phyloP scores from a whole-genome alignment of 257 asterid species.

The Anisodus tanguticus region DNA sequence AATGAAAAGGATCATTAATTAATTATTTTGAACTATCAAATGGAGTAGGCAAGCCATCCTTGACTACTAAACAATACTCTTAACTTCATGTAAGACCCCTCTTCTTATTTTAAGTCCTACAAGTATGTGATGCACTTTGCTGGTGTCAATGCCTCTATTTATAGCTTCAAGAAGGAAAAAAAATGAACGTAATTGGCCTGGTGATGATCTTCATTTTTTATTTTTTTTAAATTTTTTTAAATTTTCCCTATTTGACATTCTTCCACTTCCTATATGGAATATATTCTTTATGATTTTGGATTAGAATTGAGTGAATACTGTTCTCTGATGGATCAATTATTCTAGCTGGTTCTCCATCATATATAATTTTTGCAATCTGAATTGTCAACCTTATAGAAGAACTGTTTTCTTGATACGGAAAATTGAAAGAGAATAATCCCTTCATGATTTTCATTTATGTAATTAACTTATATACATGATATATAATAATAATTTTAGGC shows the following conservation, averaged over 20 bases:
- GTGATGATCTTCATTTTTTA: background rate
- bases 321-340: background rate
- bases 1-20: background rate
- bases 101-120: constrained; percentile 21
- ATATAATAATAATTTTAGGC: too few species aligned
- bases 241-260: constrained; percentile 19
- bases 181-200: background rate
- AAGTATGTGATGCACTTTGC: background rate
- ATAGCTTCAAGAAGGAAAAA: background rate
- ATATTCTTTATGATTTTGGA: constrained; percentile 7
- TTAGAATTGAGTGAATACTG: background rate
- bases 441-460: too few species aligned
- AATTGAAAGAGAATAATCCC: background rate
- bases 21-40: background rate
- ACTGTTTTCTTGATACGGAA: background rate
- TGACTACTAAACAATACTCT: constrained; percentile 45
- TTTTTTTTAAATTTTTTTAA: background rate
- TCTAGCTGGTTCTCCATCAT: background rate
- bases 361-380: background rate
- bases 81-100: constrained; percentile 48
- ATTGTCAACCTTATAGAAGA: constrained; percentile 8
- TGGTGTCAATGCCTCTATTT: background rate
- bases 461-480: too few species aligned
- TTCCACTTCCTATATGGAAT: background rate
- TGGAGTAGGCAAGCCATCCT: constrained; percentile 59